These are phyloP conservation scores for Miscanthus sacchariflorus DNA, from an alignment of 202 grass and related monocot genomes.

Conservation along the genomic window DNA sequence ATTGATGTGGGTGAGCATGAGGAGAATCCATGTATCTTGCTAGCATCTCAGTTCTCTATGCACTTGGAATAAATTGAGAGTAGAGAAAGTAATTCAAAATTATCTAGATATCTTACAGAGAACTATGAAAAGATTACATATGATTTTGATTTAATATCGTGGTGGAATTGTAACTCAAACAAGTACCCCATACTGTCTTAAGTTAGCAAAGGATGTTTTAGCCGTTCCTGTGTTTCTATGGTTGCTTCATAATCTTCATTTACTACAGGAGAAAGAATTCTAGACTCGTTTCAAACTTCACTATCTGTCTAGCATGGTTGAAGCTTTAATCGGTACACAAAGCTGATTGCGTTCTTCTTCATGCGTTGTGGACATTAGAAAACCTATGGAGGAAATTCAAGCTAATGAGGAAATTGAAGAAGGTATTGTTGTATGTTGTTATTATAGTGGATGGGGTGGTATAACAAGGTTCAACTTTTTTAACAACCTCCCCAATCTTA, in stretches of 20 bases:
- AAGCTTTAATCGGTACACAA: background rate
- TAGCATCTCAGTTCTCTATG: slow-evolving; percentile 23
- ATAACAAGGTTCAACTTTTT: background rate
- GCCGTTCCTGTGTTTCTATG: background rate
- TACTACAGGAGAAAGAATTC: background rate
- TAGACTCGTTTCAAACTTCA: background rate
- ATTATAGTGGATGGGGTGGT: too few species aligned
- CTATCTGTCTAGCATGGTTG: background rate
- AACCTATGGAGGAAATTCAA: background rate
- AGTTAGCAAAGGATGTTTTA: background rate
- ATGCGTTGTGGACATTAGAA: background rate
- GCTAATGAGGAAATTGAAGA: too few species aligned
- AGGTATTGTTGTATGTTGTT: background rate
- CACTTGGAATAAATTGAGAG: slow-evolving; percentile 17
- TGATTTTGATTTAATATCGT: background rate
- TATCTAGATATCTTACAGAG: background rate
- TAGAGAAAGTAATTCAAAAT: background rate
- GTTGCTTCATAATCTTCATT: background rate
- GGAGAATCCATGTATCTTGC: background rate
- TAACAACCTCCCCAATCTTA: background rate
- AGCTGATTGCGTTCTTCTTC: background rate
- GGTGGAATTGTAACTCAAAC: background rate
- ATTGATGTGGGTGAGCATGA: background rate
- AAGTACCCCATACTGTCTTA: background rate
- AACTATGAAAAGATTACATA: background rate